Base-by-base conservation (phyloP, 805 yeast species). In the Cyberlindnera lachancei region DNA sequence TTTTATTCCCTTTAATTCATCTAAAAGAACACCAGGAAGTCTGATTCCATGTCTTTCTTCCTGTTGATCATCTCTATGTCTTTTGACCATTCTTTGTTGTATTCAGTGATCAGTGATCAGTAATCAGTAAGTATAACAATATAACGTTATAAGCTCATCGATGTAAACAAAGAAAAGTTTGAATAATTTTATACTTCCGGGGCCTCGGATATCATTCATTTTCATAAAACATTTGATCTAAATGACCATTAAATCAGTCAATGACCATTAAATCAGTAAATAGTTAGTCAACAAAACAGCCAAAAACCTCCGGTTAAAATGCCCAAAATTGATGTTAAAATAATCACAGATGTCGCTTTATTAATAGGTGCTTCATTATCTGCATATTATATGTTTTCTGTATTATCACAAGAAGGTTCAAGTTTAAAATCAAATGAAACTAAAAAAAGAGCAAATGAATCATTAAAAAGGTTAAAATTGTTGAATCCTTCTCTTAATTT, bases 331-430 rank as follows among this genome's bases (percentile, higher is more conserved):
- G 68, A 65, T 35, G 27, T 63, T 17, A 65, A 63, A 31, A 44
- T 56, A 2, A 42, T 64, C 9, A 53, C 72, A 3, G 79, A 73
- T 35, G 45, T 72, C 4, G 66, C 71, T 4, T 59, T 73, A 7
- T 58, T 73, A 21, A 46, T 70, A 2, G 76, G 87, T 15, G 82
- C 88, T 3, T 77, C 85, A 2, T 63, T 79, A 23, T 77, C 87
- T 3, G 66, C 79, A 38, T 82, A 81, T 51, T 82, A 79, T 47
- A 56, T 80, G 48, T 48, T 79, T 23, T 63, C 56, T 35, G 37
- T 74, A 16, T 40, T 70, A 39, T 56, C 51, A 34, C 70, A 61
- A 32, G 61, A 57, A 18, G 72, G 67, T 17, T 63, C 64, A 14
- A 62, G 65, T 2, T 68, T 69, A 10, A 61, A 68, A 35, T 68